phyloP scores from a whole-genome alignment of 768 basidiomycete genomes.

The Phanerochaete sordida region DNA sequence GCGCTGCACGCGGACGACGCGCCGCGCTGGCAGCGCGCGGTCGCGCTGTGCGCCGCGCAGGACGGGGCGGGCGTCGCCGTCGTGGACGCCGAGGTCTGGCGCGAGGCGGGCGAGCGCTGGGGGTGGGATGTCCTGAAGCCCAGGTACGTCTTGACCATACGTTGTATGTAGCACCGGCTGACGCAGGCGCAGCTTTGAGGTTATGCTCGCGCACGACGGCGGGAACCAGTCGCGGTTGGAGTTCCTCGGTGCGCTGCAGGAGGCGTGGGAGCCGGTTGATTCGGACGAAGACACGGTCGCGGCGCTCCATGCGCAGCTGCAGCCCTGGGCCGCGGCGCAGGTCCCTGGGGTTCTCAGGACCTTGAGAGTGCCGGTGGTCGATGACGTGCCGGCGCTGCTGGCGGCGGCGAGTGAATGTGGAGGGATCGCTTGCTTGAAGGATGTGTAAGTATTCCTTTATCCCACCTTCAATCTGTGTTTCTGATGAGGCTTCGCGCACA shows the following conservation, averaged over 20 bases:
- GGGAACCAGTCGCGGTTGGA: neutral
- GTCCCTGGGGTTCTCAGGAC: neutral
- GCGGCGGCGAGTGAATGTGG: neutral
- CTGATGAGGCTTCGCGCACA: neutral
- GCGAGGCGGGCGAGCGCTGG: conserved; percentile 2
- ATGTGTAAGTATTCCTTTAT: neutral
- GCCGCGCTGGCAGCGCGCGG: conserved; percentile 6
- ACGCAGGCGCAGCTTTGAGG: conserved; percentile 4
- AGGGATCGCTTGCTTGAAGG: neutral
- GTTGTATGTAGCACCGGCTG: neutral
- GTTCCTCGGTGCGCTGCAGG: neutral
- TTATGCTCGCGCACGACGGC: neutral
- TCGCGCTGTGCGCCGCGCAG: conserved; percentile 11
- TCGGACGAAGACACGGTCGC: neutral
- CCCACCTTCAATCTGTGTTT: neutral
- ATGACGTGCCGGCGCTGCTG: neutral
- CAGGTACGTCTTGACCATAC: neutral
- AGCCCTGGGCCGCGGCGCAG: neutral
- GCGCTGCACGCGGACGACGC: conserved; percentile 8
- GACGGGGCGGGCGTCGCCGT: neutral
- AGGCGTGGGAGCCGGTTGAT: neutral
- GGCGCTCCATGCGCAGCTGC: neutral
- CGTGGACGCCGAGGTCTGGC: conserved; percentile 4
- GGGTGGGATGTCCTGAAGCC: conserved; percentile 8
- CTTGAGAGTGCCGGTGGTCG: neutral